These are phyloP conservation scores for Candida mesenterica DNA, from an alignment of 1,139 yeast species.

Conservation along the genomic window DNA sequence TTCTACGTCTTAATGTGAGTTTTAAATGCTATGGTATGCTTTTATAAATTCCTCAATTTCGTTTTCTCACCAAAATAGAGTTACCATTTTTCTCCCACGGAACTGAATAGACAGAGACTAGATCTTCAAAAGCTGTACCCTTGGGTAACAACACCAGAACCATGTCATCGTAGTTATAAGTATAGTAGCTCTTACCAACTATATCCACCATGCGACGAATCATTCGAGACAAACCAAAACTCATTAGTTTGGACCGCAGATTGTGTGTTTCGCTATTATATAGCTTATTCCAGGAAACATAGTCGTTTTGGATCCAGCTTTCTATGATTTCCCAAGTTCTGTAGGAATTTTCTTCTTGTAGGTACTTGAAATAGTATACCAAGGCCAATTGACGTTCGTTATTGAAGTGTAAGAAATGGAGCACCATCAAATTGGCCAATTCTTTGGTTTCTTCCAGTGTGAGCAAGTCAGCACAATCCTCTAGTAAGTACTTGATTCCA, in stretches of 20 bases:
- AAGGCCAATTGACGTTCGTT: constrained; percentile 37
- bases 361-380: constrained; percentile 27
- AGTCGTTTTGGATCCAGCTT: constrained; percentile 41
- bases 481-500: constrained; percentile 43
- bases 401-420: constrained; percentile 51
- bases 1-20: too few relatives aligned
- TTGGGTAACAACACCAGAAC: constrained; percentile 27
- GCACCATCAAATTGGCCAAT: constrained; percentile 35
- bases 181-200: constrained; percentile 39
- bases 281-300: constrained; percentile 38
- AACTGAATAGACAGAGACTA: constrained; percentile 20
- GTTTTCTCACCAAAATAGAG: constrained; percentile 22
- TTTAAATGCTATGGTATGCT: too few relatives aligned
- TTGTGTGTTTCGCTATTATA: constrained; percentile 33
- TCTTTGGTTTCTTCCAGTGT: constrained; percentile 35
- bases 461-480: constrained; percentile 18
- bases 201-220: constrained; percentile 27
- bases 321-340: constrained; percentile 23
- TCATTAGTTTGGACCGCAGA: constrained; percentile 37
- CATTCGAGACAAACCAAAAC: constrained; percentile 36
- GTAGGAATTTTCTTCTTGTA: constrained; percentile 15
- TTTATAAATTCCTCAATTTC: not conserved
- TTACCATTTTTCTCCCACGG: constrained; percentile 29
- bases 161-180: constrained; percentile 21
- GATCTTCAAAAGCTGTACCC: constrained; percentile 21